Conservation (phyloP, 805 yeast genomes). For the Cyberlindnera veronae region DNA sequence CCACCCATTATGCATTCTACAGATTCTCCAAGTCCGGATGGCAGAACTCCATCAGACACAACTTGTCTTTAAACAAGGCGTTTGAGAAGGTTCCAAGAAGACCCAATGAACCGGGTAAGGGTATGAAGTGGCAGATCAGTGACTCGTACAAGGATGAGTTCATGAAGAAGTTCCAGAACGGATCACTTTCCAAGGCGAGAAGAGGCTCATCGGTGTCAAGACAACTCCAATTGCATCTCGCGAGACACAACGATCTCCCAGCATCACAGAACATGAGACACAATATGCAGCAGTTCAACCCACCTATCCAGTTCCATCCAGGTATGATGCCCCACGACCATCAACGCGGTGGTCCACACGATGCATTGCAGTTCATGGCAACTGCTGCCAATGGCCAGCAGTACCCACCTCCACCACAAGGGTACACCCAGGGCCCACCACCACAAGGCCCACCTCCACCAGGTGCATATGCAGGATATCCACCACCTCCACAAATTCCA, state of each 20-base stretch:
- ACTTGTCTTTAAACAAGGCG: conserved; percentile 90
- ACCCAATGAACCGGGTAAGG: conserved; percentile 97
- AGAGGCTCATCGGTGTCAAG: conserved; percentile 80
- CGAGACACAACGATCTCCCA: conserved; percentile 40
- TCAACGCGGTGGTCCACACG: conserved; percentile 20
- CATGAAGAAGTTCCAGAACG: conserved; percentile 71
- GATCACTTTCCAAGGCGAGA: conserved; percentile 68
- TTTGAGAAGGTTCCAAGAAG: conserved; percentile 95
- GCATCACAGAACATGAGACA: conserved; percentile 29
- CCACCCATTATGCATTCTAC: conserved; percentile 85
- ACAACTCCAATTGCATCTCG: conserved; percentile 72
- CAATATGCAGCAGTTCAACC: conserved; percentile 27
- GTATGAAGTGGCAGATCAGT: conserved; percentile 98
- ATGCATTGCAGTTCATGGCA: conserved; percentile 19
- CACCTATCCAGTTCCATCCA: conserved; percentile 36
- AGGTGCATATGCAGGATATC: conserved; percentile 5
- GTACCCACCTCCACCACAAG: conserved; percentile 3
- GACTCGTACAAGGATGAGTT: conserved; percentile 83
- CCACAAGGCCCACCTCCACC: conserved; percentile 5
- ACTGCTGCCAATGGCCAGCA: conserved; percentile 12
- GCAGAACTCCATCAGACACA: conserved; percentile 98
- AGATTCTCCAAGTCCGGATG: conserved; percentile 92
- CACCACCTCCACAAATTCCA: too few relatives aligned
- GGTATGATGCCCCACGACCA: conserved; percentile 16
- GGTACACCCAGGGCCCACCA: background rate